Evolutionary conservation across 768 basidiomycete species (phyloP).

Genomic region (Lactarius akahatsu): DNA sequence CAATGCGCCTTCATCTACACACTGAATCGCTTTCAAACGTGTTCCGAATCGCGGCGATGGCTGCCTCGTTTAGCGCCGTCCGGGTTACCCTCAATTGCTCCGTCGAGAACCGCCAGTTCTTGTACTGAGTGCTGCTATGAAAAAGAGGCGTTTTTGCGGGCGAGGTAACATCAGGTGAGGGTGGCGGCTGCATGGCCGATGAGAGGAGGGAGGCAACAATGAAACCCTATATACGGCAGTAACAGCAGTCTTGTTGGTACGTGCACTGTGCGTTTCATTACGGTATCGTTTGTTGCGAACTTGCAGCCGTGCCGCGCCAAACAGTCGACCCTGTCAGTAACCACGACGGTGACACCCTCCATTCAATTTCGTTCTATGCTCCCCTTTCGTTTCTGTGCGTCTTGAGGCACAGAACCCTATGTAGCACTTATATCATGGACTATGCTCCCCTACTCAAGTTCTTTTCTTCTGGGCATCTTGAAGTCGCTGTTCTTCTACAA

Average conservation of each 20-base stretch:
- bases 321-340: too few relatives aligned
- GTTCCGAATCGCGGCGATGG: slow-evolving; percentile 71
- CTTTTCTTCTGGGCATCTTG: neutral
- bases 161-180: slow-evolving; percentile 9
- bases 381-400: too few relatives aligned
- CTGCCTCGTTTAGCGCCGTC: slow-evolving; percentile 65
- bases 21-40: slow-evolving; percentile 84
- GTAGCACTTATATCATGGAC: too few relatives aligned
- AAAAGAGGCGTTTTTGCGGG: slow-evolving; percentile 52
- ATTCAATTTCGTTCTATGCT: too few relatives aligned
- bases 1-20: slow-evolving; percentile 30
- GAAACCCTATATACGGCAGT: too few relatives aligned
- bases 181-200: slow-evolving; percentile 20
- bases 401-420: too few relatives aligned
- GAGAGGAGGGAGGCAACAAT: neutral
- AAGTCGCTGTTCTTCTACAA: neutral
- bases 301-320: too few relatives aligned
- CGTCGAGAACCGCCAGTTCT: slow-evolving; percentile 86
- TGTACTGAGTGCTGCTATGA: slow-evolving; percentile 77
- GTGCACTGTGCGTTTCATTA: neutral
- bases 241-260: neutral
- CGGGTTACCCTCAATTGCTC: slow-evolving; percentile 62
- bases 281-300: neutral
- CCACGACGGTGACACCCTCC: too few relatives aligned
- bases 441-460: neutral